Evolutionary conservation across 2,329 filamentous ascomycete species (phyloP).

Genomic region (Karstenula rhodostoma): DNA sequence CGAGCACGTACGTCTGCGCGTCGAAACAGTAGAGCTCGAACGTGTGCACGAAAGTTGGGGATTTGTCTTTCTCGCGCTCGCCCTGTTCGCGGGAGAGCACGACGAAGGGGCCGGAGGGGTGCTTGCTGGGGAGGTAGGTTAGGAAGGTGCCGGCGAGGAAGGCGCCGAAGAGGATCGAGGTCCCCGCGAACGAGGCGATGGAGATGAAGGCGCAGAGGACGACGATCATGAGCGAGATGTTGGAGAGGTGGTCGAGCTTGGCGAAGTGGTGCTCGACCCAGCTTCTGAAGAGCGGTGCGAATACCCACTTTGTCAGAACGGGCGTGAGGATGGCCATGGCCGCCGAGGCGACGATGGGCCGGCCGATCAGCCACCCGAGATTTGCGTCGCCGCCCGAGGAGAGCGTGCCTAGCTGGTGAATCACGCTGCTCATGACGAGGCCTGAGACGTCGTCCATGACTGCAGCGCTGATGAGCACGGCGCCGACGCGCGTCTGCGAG

Average conservation of each 20-base stretch:
- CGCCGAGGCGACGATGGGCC: conserved; percentile 38
- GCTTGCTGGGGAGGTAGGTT: conserved; percentile 37
- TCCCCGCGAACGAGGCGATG: conserved; percentile 39
- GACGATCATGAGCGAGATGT: conserved; percentile 38
- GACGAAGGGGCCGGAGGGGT: conserved; percentile 30
- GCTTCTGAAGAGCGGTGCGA: conserved; percentile 41
- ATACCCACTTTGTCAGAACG: conserved; percentile 43
- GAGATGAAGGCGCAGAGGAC: conserved; percentile 39
- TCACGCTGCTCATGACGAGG: conserved; percentile 52
- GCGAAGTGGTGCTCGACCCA: conserved; percentile 29
- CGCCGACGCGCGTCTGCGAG: conserved; percentile 54
- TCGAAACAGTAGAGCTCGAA: conserved; percentile 54
- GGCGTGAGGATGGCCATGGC: conserved; percentile 29
- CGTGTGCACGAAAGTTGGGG: conserved; percentile 40
- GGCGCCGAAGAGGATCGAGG: conserved; percentile 40
- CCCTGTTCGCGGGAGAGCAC: conserved; percentile 36
- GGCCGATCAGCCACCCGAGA: conserved; percentile 35
- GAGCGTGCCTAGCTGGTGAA: conserved; percentile 32
- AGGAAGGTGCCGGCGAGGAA: conserved; percentile 42
- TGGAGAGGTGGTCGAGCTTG: conserved; percentile 32
- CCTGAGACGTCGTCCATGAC: conserved; percentile 59
- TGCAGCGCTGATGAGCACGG: conserved; percentile 56
- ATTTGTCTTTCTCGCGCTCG: conserved; percentile 35
- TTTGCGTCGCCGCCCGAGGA: conserved; percentile 21
- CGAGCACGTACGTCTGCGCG: conserved; percentile 52